Percentiles rank a stretch among this genome's conserved stretches.
phyloP scores from a whole-genome alignment of 306 rosid species.

The Hylodesmum podocarpum region DNA sequence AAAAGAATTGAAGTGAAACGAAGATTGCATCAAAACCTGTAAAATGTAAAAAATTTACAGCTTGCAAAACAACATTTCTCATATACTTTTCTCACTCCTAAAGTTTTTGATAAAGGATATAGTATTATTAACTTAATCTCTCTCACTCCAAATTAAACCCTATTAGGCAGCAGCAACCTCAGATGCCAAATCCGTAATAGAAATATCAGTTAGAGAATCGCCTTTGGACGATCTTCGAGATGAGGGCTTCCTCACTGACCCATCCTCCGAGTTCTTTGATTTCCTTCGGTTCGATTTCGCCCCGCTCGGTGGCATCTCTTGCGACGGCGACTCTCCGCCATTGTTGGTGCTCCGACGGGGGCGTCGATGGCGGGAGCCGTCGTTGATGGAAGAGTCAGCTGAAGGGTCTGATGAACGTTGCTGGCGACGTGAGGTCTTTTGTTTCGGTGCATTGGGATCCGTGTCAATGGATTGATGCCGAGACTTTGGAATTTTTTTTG shows the following conservation, averaged over 20 bases:
- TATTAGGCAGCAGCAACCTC: not conserved
- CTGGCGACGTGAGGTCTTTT: slow-evolving; percentile 48
- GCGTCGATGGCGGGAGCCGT: slow-evolving; percentile 48
- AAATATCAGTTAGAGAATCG: slow-evolving; percentile 51
- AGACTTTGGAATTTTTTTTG: slow-evolving; percentile 32
- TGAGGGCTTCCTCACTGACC: slow-evolving; percentile 39
- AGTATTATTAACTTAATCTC: not conserved
- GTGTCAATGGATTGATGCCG: slow-evolving; percentile 38
- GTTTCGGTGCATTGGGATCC: slow-evolving; percentile 14
- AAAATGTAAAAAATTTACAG: not conserved
- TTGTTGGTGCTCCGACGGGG: slow-evolving; percentile 33
- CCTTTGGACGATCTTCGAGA: slow-evolving; percentile 49
- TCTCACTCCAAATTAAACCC: not conserved
- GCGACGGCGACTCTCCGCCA: slow-evolving; percentile 32
- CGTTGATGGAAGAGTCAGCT: slow-evolving; percentile 30
- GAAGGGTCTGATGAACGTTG: slow-evolving; percentile 44
- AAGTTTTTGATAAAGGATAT: not conserved
- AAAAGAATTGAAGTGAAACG: too few species aligned
- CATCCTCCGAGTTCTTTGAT: slow-evolving; percentile 52
- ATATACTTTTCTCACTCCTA: not conserved
- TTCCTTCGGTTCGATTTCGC: slow-evolving; percentile 45
- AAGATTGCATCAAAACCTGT: not conserved
- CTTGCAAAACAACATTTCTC: not conserved
- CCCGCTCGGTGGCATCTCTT: slow-evolving; percentile 31
- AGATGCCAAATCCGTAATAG: slow-evolving; percentile 29